Conservation (phyloP, 129 eudicot species). For the Artemisia tridentata region DNA sequence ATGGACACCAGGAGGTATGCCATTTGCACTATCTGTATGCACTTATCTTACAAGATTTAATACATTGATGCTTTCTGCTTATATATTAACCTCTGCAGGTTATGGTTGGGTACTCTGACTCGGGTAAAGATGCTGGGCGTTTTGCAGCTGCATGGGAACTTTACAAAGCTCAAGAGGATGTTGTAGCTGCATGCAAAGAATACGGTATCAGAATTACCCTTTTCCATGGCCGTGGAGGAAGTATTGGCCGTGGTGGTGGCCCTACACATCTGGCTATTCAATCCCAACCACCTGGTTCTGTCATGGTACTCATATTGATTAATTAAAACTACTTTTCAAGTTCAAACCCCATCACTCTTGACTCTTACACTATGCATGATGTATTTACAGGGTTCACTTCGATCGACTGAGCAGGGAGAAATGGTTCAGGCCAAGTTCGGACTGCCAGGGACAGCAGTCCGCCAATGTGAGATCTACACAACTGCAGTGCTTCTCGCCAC, state of each 20-base stretch:
- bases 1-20: constrained; percentile 83
- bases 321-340: background rate
- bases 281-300: constrained; percentile 99
- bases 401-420: constrained; percentile 97
- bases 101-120: constrained; percentile 97
- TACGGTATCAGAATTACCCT: constrained; percentile 74
- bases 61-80: background rate
- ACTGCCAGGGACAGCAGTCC: constrained; percentile 72
- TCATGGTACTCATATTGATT: constrained; percentile 47
- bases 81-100: constrained; percentile 45
- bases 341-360: background rate
- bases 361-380: background rate
- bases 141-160: constrained; percentile 99
- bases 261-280: constrained; percentile 95
- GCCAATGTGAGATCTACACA: constrained; percentile 88
- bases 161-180: constrained; percentile 96
- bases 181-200: constrained; percentile 87
- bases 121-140: constrained; percentile 97
- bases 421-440: constrained; percentile 98
- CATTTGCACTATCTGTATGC: background rate
- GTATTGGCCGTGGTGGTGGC: constrained; percentile 98
- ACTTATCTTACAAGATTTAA: background rate
- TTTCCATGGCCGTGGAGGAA: constrained; percentile 96
- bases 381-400: constrained; percentile 72
- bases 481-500: constrained; percentile 95